Base-by-base conservation (phyloP, 208 protist genomes). In the Sergeia podlipaevii region DNA sequence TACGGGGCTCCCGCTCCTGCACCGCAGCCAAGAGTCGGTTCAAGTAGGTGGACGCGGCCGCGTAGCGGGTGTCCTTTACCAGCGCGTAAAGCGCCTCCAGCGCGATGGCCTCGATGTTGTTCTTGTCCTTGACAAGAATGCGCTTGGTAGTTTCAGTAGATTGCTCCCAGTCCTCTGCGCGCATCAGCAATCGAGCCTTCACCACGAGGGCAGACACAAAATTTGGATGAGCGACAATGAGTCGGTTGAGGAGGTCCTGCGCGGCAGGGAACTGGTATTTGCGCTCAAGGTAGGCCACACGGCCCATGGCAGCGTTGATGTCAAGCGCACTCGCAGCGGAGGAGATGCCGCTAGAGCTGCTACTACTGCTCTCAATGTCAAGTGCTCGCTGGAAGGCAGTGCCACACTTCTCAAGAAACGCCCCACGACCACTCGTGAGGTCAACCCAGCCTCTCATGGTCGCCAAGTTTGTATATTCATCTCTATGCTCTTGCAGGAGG, bases 121-220 rank as follows among this genome's bases (percentile, higher is more conserved):
- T 69, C 24, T 74, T 77, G 44, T 96, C 86, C 26, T 79, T 76
- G 23, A 65, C 54, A 8, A 97, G 65, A 20, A 97, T 80, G 37
- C 89, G 81, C 8, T 87, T 76, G 3, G 79, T 85, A 15, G 72
- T 89, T 45, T 97, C 92, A 1, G 76, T 53, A 10, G 79, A 77
- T 65, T 97, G 94, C 8, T 96, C 88, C 96, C 96, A 98, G 56
- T 97, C 92, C 33, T 93, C 91, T 18, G 90, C 79, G 42, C 73
- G 69, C 67, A 98, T 83, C 15, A 97, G 73, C 43, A 96, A 64
- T 3, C 75, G 78, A 15, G 85, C 80, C 65, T 97, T 95, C 18
- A 77, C 66, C n/a, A 90, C 70, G 27, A 93, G 70, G 1, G 80
- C 77, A 10, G 84, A 65, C 7, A 70, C 78, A 45, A 82, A 85